Conservation (phyloP, 768 basidiomycete species). For the Kwoniella heveanensis region DNA sequence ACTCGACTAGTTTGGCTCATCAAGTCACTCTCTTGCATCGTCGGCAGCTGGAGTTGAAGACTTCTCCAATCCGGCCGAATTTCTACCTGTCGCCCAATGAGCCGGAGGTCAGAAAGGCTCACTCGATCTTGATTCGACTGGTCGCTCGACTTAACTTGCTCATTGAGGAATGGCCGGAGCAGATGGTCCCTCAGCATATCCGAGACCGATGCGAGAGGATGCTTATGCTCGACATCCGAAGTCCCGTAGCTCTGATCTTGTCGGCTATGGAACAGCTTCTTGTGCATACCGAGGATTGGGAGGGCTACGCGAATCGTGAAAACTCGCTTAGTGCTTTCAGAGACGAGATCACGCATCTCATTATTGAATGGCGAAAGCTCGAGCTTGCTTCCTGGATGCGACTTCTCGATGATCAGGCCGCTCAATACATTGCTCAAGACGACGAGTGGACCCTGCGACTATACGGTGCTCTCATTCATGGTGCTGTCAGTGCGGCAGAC, state of each 20-base stretch:
- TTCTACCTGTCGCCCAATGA: constrained; percentile 83
- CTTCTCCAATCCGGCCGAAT: constrained; percentile 58
- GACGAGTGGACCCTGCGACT: constrained; percentile 89
- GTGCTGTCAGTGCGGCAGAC: constrained; percentile 56
- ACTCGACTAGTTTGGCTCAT: constrained; percentile 33
- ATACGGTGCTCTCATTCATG: constrained; percentile 75
- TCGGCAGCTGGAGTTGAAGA: constrained; percentile 44
- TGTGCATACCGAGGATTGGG: constrained; percentile 90
- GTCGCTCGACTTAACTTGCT: constrained; percentile 63
- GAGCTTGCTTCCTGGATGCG: constrained; percentile 86
- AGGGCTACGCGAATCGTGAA: constrained; percentile 88
- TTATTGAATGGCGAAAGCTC: constrained; percentile 86
- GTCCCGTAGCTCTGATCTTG: constrained; percentile 79
- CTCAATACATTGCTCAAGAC: constrained; percentile 57
- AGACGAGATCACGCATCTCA: constrained; percentile 67
- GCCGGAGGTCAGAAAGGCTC: constrained; percentile 67
- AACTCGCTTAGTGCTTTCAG: constrained; percentile 75
- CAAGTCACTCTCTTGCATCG: constrained; percentile 38
- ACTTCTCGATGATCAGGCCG: constrained; percentile 72
- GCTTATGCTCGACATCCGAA: constrained; percentile 65
- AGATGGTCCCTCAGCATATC: constrained; percentile 92
- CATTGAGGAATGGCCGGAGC: constrained; percentile 87
- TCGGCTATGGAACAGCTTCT: constrained; percentile 82
- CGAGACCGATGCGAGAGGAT: constrained; percentile 69
- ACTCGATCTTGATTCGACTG: constrained; percentile 62